Evolutionary conservation across 306 rosid species (phyloP).

Genomic region (Malus orientalis): DNA sequence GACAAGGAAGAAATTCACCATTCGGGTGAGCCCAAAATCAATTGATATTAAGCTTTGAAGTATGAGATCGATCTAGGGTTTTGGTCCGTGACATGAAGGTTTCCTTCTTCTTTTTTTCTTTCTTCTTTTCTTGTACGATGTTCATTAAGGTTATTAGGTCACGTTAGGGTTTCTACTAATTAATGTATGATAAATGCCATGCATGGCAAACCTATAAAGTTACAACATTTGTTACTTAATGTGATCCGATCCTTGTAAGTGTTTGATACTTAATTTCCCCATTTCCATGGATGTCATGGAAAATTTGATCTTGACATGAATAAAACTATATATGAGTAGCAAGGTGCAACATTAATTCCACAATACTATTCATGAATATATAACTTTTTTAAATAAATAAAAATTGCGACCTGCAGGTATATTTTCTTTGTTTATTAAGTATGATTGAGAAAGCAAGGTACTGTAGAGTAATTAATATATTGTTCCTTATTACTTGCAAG

Average conservation of each 20-base stretch:
- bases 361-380: neutral
- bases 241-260: constrained; percentile 27
- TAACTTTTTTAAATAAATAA: neutral
- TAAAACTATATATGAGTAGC: neutral
- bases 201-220: constrained; percentile 47
- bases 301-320: constrained; percentile 4
- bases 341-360: neutral
- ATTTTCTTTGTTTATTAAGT: neutral
- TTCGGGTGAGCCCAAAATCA: constrained; percentile 41
- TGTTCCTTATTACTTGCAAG: neutral
- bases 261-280: constrained; percentile 8
- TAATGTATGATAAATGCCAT: constrained; percentile 50
- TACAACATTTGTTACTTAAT: constrained; percentile 32
- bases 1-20: constrained; percentile 63
- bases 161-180: constrained; percentile 16
- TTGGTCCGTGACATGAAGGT: constrained; percentile 24
- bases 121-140: neutral
- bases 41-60: constrained; percentile 12
- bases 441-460: neutral
- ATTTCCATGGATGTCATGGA: constrained; percentile 13
- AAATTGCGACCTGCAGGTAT: neutral
- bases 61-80: constrained; percentile 55
- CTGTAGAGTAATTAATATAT: neutral
- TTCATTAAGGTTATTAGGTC: neutral
- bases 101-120: constrained; percentile 12